These are phyloP conservation scores for Emericellopsis cladophorae DNA, from an alignment of 2,329 filamentous ascomycete genomes.

Conservation along the genomic window DNA sequence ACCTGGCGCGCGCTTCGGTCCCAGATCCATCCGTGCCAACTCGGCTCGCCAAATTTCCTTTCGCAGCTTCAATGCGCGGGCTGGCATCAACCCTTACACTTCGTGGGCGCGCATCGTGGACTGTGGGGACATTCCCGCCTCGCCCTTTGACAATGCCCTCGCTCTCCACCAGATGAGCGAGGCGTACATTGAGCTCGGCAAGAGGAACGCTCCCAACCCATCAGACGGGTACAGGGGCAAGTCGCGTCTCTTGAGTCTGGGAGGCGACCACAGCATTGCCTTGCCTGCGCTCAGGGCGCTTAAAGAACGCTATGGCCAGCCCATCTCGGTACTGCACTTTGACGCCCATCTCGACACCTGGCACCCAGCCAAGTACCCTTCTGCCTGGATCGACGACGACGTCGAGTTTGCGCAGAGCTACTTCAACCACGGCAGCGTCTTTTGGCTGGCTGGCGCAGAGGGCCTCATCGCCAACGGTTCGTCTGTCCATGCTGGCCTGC, in stretches of 20 bases:
- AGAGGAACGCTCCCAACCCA: constrained; percentile 19
- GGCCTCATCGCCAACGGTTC: constrained; percentile 59
- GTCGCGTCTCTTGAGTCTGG: constrained; percentile 54
- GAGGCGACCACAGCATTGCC: constrained; percentile 61
- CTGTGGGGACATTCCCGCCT: constrained; percentile 83
- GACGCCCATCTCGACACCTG: constrained; percentile 74
- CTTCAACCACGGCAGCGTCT: constrained; percentile 79
- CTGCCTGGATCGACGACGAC: constrained; percentile 42
- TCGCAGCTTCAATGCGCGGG: constrained; percentile 69
- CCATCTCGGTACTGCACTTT: constrained; percentile 62
- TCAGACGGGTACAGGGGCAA: constrained; percentile 10
- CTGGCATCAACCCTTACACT: constrained; percentile 71
- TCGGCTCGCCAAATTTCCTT: constrained; percentile 70
- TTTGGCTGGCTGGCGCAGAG: constrained; percentile 70
- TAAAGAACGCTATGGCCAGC: constrained; percentile 45
- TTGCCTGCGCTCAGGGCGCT: constrained; percentile 58
- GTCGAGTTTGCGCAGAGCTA: constrained; percentile 12
- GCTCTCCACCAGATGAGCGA: constrained; percentile 76
- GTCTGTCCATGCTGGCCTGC: constrained; percentile 66
- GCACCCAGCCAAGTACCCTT: constrained; percentile 71
- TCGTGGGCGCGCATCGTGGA: constrained; percentile 74
- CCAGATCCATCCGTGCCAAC: constrained; percentile 74
- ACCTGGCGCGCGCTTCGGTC: constrained; percentile 64
- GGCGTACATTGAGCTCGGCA: constrained; percentile 58
- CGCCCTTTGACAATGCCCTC: constrained; percentile 74